Base-by-base conservation (phyloP, 2,329 filamentous ascomycete species). In the Hysterium pulicare region DNA sequence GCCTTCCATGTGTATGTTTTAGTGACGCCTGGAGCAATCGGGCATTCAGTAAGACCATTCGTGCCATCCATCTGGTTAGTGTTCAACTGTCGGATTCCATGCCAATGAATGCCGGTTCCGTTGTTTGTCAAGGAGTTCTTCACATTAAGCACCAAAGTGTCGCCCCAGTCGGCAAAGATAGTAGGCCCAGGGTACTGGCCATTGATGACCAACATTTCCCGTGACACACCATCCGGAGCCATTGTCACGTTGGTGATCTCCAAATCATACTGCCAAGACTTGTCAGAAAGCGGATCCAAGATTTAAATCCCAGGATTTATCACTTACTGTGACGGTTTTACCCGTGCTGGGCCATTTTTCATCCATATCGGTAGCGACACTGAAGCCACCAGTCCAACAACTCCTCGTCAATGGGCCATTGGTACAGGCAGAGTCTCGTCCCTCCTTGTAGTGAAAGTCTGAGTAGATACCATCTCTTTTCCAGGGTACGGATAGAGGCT, bases 1-100 rank as follows among this genome's bases (percentile, higher is more conserved):
- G 61, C 61, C 33, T 61, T 58, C 51, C 63, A 67, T 7, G 46
- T 57, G 41, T 65, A 67, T 3, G 56, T 48, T 24, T 51, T 61
- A 7, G 51, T 57, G n/a, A 50, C 48, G 2, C 78, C 78, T 0
- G 83, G 83, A 4, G 81, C 70, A 45, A 87, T 80, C 2, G 84
- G 83, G 49, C 84, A 89, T 60, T 88, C 82, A 9, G 76, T 78
- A 19, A 79, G 58, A 21, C 74, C 71, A 19, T 67, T 68, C 4
- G 70, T 68, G 9, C 73, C 73, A 48, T 76, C 73, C 49, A 66
- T 62, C 33, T 72, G 57, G 19, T 64, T 64, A 6, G 61, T 62
- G 28, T 66, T 59, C 6, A 71, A 50, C 48, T 74, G 71, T 17
- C 71, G 57, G 9, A 77, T 22, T 0, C 75, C 75, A 46, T 79